Conservation (phyloP, 192 early-diverging fungal genomes). For the Mortierella claussenii region DNA sequence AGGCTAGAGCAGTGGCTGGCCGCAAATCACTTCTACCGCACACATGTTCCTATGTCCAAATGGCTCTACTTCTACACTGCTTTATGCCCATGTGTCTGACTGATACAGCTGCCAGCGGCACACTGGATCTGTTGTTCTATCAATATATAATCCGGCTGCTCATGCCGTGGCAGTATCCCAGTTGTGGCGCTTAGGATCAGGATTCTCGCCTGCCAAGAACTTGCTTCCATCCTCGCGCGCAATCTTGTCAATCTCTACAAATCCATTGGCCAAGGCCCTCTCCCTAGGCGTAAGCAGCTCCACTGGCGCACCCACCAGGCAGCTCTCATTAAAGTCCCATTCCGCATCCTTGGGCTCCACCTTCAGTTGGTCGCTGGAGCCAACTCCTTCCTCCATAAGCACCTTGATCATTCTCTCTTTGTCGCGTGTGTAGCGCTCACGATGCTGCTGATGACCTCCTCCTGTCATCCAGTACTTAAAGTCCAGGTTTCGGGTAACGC, state of each 20-base stretch:
- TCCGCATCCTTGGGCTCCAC: conserved; percentile 12
- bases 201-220: background rate
- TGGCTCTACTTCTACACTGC: too few relatives aligned
- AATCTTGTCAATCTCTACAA: conserved; percentile 27
- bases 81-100: too few relatives aligned
- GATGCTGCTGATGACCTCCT: conserved; percentile 42
- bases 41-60: too few relatives aligned
- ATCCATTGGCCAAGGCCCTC: conserved; percentile 20
- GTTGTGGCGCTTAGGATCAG: conserved; percentile 32
- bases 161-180: conserved; percentile 20
- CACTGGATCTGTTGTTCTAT: too few relatives aligned
- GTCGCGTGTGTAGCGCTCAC: conserved; percentile 29
- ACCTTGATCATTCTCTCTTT: conserved; percentile 36
- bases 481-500: conserved; percentile 43
- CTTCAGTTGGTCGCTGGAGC: conserved; percentile 13
- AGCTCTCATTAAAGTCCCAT: conserved; percentile 46
- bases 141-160: too few relatives aligned
- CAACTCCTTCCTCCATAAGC: conserved; percentile 12
- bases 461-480: conserved; percentile 55
- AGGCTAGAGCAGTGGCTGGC: too few relatives aligned
- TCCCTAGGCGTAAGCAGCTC: conserved; percentile 8
- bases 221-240: conserved; percentile 21
- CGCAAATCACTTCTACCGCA: too few relatives aligned
- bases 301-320: conserved; percentile 16
- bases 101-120: too few relatives aligned